Conservation (phyloP, 108 stramenopile genomes). For the Fragilariopsis cylindrus region DNA sequence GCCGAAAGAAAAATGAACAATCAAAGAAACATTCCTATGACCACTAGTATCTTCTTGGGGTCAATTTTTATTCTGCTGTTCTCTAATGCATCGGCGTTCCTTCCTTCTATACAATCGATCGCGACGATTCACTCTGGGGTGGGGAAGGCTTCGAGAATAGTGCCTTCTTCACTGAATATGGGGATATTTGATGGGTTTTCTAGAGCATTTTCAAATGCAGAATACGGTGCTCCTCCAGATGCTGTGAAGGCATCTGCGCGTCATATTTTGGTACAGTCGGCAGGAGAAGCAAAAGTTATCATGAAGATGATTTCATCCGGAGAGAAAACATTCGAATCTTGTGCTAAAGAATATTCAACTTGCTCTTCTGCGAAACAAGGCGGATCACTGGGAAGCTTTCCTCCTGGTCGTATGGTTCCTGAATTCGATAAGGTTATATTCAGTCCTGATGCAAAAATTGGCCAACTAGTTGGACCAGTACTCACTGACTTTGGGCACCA, state of each 20-base stretch:
- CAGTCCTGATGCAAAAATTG: constrained; percentile 52
- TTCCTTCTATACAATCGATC: too few species aligned
- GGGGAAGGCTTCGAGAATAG: too few species aligned
- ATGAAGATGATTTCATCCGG: constrained; percentile 49
- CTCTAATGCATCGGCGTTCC: too few species aligned
- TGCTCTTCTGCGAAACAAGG: constrained; percentile 65
- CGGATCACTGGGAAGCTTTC: constrained; percentile 70
- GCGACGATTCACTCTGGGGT: too few species aligned
- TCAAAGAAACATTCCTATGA: too few species aligned
- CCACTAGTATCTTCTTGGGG: too few species aligned
- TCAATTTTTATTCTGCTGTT: too few species aligned
- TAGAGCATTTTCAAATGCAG: constrained; percentile 59
- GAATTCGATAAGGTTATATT: constrained; percentile 84
- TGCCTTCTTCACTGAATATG: constrained; percentile 35
- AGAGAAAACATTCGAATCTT: constrained; percentile 43
- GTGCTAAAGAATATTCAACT: constrained; percentile 62
- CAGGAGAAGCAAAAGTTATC: constrained; percentile 53
- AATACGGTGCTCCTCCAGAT: constrained; percentile 73
- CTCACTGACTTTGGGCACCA: constrained; percentile 75
- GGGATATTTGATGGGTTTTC: constrained; percentile 59
- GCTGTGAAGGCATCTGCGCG: constrained; percentile 75
- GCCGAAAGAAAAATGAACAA: too few species aligned
- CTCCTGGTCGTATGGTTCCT: constrained; percentile 78
- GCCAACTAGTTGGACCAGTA: constrained; percentile 61
- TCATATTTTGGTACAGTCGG: constrained; percentile 69